Evolutionary conservation across 2,329 filamentous ascomycete genomes (phyloP), one percentile per base, ranked within the genome.

Genomic region (Fusarium torreyae): DNA sequence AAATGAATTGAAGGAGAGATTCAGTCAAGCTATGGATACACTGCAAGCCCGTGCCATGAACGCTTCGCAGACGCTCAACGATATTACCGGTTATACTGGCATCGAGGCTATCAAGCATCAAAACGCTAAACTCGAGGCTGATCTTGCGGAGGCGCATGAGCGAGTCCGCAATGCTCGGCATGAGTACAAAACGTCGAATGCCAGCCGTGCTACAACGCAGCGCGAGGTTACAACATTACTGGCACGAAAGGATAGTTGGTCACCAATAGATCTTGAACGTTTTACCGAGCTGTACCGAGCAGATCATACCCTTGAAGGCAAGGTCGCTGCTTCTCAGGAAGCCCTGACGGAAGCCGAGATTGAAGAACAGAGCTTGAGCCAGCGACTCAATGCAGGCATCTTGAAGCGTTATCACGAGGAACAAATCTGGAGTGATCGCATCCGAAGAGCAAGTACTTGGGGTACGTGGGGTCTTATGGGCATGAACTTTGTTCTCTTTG

Each of bases 391-490:
- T 77, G 90, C 91, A 66, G 90, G 91, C 51, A 98, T 98, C 73
- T 84, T 98, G 52, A 92, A 92, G 66, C 89, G 97, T 64, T 99
- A 99, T 80, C 96, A 99, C 79, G 96, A 99, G 82, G 96, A 99
- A 83, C 96, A 99, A 83, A 97, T 99, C 58, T 99, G 96, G 96
- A 97, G 93, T 77, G 96, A 99, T 79, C 95, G 97, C 74, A 99
- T 99, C 77, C 87, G 96, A 36, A 87, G 96, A 70, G 97, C 97
- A 85, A 96, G 92, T 78, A 99, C 96, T 0, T 99, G 96, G 96
- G 95, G 97, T 36, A 99, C 96, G 0, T 98, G 97, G 90, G 96
- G 95, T 1, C 83, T 99, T 66, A 99, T 99, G 96, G 95, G 95
- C 24, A 88, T 98, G 76, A 99, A 99, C 77, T 92, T 98, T 33